These are phyloP conservation scores for Neohortaea acidophila DNA, from an alignment of 495 filamentous ascomycete species.

Conservation along the genomic window DNA sequence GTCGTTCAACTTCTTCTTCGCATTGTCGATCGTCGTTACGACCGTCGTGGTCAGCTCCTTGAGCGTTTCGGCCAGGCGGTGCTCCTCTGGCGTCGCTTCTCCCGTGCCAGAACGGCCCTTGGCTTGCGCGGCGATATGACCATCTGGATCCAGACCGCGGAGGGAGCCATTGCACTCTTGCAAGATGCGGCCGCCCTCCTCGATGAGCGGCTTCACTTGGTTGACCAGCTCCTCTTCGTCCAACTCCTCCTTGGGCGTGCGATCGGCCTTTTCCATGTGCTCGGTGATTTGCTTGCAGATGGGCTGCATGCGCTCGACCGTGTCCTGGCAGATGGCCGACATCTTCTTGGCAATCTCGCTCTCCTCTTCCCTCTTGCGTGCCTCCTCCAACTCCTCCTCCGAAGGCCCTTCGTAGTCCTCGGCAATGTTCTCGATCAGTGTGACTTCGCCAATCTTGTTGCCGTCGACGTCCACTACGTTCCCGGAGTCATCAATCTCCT, in stretches of 20 bases:
- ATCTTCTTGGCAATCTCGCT: conserved; percentile 66
- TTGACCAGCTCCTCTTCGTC: conserved; percentile 82
- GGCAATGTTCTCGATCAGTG: conserved; percentile 62
- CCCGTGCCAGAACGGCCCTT: conserved; percentile 66
- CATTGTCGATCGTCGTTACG: conserved; percentile 67
- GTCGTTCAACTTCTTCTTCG: conserved; percentile 69
- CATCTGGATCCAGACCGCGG: conserved; percentile 80
- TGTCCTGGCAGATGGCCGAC: conserved; percentile 54
- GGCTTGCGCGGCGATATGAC: conserved; percentile 67
- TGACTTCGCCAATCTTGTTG: conserved; percentile 64
- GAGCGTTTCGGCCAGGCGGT: conserved; percentile 65
- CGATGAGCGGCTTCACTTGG: conserved; percentile 70
- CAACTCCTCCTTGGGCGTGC: conserved; percentile 74
- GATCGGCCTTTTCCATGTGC: conserved; percentile 66
- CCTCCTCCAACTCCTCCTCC: conserved; percentile 38
- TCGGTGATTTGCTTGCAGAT: conserved; percentile 79
- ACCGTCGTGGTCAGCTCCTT: conserved; percentile 55
- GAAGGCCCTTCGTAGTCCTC: conserved; percentile 32
- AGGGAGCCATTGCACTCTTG: conserved; percentile 81
- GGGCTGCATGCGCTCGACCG: conserved; percentile 68
- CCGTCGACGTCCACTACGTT: conserved; percentile 73
- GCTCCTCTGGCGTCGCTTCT: conserved; percentile 77
- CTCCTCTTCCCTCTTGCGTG: conserved; percentile 49
- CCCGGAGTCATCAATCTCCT: conserved; percentile 72
- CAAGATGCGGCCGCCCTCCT: conserved; percentile 67